Percentiles rank a stretch among this genome's conserved stretches.
These are phyloP conservation scores for Claviceps capensis DNA, from an alignment of 2,329 filamentous ascomycete genomes.

Conservation along the genomic window DNA sequence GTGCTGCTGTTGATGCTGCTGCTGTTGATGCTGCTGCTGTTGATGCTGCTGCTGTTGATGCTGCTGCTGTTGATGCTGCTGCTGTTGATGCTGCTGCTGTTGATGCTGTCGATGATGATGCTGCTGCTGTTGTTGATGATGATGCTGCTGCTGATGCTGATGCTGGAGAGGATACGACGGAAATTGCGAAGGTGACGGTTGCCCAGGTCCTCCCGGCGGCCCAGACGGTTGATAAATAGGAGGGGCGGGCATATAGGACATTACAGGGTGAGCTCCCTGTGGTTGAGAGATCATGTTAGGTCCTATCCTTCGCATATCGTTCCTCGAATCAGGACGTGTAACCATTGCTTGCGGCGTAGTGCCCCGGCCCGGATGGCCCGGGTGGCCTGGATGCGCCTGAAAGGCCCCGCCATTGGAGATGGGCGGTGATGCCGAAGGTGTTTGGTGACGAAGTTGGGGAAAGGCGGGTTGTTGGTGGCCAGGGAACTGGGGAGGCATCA, in stretches of 20 bases:
- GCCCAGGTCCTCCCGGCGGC: constrained; percentile 19
- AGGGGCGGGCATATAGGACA: constrained; percentile 74
- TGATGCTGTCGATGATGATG: neutral
- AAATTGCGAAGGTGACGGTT: constrained; percentile 27
- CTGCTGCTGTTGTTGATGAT: neutral
- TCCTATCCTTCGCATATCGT: constrained; percentile 61
- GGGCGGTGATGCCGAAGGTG: constrained; percentile 78
- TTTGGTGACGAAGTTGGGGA: constrained; percentile 67
- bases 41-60: no score
- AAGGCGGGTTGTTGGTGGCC: constrained; percentile 47
- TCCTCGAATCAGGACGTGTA: constrained; percentile 59
- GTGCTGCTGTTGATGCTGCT: no score
- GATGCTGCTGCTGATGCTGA: constrained; percentile 19
- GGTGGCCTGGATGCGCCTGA: constrained; percentile 29
- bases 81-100: neutral
- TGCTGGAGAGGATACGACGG: constrained; percentile 23
- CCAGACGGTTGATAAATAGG: constrained; percentile 53
- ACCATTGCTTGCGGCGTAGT: constrained; percentile 70
- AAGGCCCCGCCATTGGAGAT: constrained; percentile 65
- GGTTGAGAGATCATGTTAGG: constrained; percentile 59
- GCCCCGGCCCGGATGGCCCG: constrained; percentile 28
- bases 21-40: no score
- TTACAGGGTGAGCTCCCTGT: constrained; percentile 46
- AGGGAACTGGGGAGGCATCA: constrained; percentile 59
- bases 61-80: constrained; percentile 14